These are phyloP conservation scores for Persicaria tinctoria DNA, from an alignment of 148 eudicot genomes.

Conservation along the genomic window DNA sequence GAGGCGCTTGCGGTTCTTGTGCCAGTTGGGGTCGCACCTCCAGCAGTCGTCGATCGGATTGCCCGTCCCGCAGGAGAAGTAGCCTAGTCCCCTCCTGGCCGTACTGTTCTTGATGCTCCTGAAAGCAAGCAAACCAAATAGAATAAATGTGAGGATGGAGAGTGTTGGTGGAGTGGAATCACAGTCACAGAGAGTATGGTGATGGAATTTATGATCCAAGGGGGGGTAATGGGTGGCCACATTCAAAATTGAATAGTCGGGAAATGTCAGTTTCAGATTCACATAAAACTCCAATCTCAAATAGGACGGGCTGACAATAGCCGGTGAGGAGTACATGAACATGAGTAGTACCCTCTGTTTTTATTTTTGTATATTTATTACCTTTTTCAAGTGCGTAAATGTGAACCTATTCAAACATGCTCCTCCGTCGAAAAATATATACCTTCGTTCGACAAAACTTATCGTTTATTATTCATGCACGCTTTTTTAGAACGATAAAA, in stretches of 20 bases:
- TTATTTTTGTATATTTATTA: neutral
- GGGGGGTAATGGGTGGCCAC: neutral
- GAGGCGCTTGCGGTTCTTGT: conserved; percentile 47
- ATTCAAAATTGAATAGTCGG: conserved; percentile 5
- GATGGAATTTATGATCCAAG: neutral
- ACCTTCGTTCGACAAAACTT: too few relatives aligned
- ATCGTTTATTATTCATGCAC: too few relatives aligned
- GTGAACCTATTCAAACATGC: neutral
- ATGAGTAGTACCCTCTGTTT: neutral
- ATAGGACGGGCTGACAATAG: too few relatives aligned
- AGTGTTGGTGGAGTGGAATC: neutral
- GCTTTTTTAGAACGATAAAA: too few relatives aligned
- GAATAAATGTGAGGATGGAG: neutral
- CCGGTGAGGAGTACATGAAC: neutral
- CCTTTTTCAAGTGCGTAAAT: neutral
- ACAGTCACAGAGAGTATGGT: neutral
- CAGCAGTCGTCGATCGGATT: conserved; percentile 94
- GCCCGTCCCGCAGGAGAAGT: conserved; percentile 75
- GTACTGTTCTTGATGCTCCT: conserved; percentile 72
- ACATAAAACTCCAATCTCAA: neutral
- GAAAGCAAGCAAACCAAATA: conserved; percentile 2
- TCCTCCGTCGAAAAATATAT: neutral
- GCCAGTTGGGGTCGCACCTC: conserved; percentile 84
- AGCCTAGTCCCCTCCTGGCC: conserved; percentile 64
- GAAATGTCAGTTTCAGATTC: neutral